phyloP scores from a whole-genome alignment of 495 filamentous ascomycete genomes.

The Penicillium argentinense region DNA sequence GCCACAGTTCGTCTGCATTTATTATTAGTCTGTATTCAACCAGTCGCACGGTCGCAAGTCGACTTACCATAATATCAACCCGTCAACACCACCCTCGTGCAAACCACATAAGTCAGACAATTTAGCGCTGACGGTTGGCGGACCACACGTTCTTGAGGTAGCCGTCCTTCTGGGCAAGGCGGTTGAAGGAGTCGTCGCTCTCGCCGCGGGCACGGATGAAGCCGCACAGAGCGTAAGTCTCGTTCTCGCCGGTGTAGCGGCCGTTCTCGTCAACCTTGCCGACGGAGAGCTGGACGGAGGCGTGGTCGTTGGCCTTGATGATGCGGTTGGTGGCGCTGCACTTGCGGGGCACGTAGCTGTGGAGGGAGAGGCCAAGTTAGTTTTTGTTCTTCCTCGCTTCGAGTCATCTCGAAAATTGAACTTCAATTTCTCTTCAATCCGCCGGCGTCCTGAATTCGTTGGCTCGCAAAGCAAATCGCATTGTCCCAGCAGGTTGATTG shows the following conservation, averaged over 20 bases:
- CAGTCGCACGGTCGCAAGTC: background rate
- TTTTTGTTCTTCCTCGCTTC: conserved; percentile 3
- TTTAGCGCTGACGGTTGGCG: conserved; percentile 67
- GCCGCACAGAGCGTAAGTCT: conserved; percentile 94
- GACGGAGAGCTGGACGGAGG: conserved; percentile 84
- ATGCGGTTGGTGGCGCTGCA: conserved; percentile 94
- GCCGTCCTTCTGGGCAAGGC: conserved; percentile 91
- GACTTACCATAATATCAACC: conserved; percentile 37
- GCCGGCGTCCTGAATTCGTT: conserved; percentile 11
- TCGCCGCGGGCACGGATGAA: conserved; percentile 98
- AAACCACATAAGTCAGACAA: conserved; percentile 17
- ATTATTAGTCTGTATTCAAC: background rate
- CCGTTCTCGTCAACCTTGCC: conserved; percentile 96
- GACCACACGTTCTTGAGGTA: conserved; percentile 96
- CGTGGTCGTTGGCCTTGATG: conserved; percentile 99
- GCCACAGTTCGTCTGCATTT: conserved; percentile 26
- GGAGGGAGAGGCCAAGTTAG: conserved; percentile 21
- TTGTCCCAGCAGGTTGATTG: background rate
- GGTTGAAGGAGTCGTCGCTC: conserved; percentile 94
- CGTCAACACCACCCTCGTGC: conserved; percentile 24
- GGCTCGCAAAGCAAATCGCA: conserved; percentile 8
- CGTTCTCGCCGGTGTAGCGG: conserved; percentile 94
- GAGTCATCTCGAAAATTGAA: conserved; percentile 3
- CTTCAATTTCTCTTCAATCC: conserved; percentile 2
- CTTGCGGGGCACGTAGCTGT: conserved; percentile 98